A percentile compares a stretch with the other conserved stretches of the same genome.
Conservation (phyloP, 2,329 filamentous ascomycete species). For the Talaromyces sp. region DNA sequence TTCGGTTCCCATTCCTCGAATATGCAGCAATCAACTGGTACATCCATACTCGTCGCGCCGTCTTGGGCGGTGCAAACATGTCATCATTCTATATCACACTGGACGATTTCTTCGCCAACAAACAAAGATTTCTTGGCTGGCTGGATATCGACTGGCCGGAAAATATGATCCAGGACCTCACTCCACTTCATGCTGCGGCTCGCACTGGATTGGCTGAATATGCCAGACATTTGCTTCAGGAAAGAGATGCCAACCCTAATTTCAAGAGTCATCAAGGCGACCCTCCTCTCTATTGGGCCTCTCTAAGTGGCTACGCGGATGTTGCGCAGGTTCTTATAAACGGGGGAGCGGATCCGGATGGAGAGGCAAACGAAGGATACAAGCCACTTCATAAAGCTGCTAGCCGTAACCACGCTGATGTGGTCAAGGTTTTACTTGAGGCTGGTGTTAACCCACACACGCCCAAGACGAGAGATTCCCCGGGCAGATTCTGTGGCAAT, state of each 20-base stretch:
- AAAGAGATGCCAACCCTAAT: not conserved
- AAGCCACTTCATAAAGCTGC: conserved; percentile 21
- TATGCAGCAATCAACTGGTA: conserved; percentile 8
- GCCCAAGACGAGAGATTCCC: conserved; percentile 7
- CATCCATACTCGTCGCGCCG: not conserved
- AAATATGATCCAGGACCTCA: not conserved
- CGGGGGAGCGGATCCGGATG: conserved; percentile 16
- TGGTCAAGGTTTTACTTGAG: conserved; percentile 18
- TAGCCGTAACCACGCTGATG: conserved; percentile 12
- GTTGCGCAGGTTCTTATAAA: conserved; percentile 16
- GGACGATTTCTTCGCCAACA: not conserved
- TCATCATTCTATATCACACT: conserved; percentile 5
- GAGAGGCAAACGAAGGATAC: conserved; percentile 13
- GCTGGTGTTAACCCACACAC: conserved; percentile 18
- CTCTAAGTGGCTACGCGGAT: conserved; percentile 15
- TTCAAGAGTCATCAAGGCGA: not conserved
- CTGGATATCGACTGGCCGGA: conserved; percentile 6
- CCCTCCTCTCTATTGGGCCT: conserved; percentile 3
- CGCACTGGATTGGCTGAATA: conserved; percentile 6
- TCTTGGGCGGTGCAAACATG: not conserved
- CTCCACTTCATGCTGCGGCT: conserved; percentile 12
- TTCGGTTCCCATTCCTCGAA: conserved; percentile 9
- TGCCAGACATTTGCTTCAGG: conserved; percentile 1
- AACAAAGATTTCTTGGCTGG: not conserved
- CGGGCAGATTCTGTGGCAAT: conserved; percentile 1